phyloP scores from a whole-genome alignment of 176 grass and related monocot genomes.

The Poa pratensis region DNA sequence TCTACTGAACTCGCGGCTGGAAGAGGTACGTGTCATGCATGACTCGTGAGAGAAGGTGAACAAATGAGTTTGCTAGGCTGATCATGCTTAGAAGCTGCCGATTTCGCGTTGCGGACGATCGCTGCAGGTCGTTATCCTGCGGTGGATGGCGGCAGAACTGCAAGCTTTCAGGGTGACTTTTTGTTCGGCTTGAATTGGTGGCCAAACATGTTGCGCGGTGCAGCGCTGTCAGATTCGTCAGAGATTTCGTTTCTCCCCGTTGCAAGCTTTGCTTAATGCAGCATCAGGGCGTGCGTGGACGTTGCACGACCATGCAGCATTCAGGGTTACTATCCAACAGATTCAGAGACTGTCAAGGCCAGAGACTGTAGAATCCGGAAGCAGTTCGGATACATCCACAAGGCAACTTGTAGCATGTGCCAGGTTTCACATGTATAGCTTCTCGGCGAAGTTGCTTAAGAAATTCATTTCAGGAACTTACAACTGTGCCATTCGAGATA shows the following conservation, averaged over 20 bases:
- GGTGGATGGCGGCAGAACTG: not conserved
- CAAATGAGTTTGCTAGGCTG: constrained; percentile 33
- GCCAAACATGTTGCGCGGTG: constrained; percentile 49
- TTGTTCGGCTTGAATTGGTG: constrained; percentile 65
- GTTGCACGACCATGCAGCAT: not conserved
- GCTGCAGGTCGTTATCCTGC: constrained; percentile 38
- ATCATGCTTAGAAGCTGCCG: constrained; percentile 38
- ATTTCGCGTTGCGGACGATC: too few species aligned
- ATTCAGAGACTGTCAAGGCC: constrained; percentile 48
- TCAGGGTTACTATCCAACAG: constrained; percentile 21
- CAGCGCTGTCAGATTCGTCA: constrained; percentile 35
- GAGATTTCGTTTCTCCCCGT: constrained; percentile 39
- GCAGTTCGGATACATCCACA: not conserved
- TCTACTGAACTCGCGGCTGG: constrained; percentile 23
- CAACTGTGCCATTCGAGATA: not conserved
- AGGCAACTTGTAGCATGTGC: not conserved
- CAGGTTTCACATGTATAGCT: not conserved
- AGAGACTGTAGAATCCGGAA: constrained; percentile 26
- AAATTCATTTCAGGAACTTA: not conserved
- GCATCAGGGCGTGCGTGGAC: constrained; percentile 35
- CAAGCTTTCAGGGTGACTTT: constrained; percentile 34
- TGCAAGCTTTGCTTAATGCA: not conserved
- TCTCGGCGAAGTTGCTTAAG: constrained; percentile 29
- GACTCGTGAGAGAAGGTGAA: too few species aligned
- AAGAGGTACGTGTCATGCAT: too few species aligned